Percentiles rank a stretch among this genome's conserved stretches.
phyloP scores from a whole-genome alignment of 495 filamentous ascomycete genomes.

The Rusavskia elegans region DNA sequence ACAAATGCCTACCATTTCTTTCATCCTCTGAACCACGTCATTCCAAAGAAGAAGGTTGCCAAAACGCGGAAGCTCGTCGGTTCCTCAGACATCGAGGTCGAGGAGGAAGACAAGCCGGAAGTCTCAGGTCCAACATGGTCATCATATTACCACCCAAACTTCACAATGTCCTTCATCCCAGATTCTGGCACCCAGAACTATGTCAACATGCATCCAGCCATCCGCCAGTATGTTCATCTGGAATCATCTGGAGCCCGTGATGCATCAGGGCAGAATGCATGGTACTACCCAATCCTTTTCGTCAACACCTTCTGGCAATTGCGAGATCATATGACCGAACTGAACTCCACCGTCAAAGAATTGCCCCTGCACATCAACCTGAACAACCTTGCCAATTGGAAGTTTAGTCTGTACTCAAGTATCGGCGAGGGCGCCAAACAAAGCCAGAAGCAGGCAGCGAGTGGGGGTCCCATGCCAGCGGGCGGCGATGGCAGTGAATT shows the following conservation, averaged over 20 bases:
- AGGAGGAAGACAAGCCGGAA: conserved; percentile 31
- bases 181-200: conserved; percentile 55
- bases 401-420: conserved; percentile 69
- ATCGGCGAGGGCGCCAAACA: conserved; percentile 81
- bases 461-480: conserved; percentile 45
- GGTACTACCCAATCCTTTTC: conserved; percentile 91
- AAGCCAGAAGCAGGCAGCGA: conserved; percentile 51
- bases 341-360: conserved; percentile 79
- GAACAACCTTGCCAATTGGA: conserved; percentile 74
- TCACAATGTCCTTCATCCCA: conserved; percentile 75
- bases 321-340: conserved; percentile 70
- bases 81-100: conserved; percentile 32
- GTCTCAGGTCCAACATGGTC: conserved; percentile 48
- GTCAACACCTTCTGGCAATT: conserved; percentile 97
- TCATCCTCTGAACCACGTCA: conserved; percentile 73
- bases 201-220: conserved; percentile 52
- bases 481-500: conserved; percentile 69
- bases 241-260: conserved; percentile 64
- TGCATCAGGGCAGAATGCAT: conserved; percentile 68
- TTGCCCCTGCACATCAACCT: conserved; percentile 76
- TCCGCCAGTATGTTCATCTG: conserved; percentile 60
- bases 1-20: conserved; percentile 66
- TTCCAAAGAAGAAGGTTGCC: conserved; percentile 75
- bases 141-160: conserved; percentile 91
- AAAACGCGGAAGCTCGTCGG: conserved; percentile 84